phyloP scores from a whole-genome alignment of 164 flowering plant genomes.

The Magnolia officinalis region DNA sequence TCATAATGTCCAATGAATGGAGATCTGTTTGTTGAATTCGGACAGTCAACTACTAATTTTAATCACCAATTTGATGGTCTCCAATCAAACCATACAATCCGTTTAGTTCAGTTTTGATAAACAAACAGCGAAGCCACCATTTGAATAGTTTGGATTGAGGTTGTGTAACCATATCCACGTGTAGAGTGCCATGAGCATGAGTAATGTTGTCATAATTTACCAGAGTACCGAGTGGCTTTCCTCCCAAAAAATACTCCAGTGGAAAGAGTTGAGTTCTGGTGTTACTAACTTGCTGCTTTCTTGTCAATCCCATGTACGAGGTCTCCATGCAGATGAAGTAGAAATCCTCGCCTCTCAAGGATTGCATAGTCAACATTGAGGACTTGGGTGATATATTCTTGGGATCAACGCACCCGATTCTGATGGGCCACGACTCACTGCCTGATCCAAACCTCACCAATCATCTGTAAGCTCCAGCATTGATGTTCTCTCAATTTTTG shows the following conservation, averaged over 20 bases:
- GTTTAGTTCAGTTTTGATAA: not conserved
- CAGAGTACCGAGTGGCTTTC: no score
- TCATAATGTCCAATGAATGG: not conserved
- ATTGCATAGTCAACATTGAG: slow-evolving; percentile 51
- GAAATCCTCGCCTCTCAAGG: slow-evolving; percentile 48
- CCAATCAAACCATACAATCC: not conserved
- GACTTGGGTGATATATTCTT: slow-evolving; percentile 42
- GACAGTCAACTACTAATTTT: not conserved
- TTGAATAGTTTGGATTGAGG: not conserved
- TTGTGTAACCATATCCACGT: not conserved
- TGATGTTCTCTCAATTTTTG: slow-evolving; percentile 13
- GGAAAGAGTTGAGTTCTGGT: not conserved
- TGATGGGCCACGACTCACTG: slow-evolving; percentile 55
- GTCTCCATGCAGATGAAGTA: slow-evolving; percentile 75
- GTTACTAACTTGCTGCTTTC: slow-evolving; percentile 25
- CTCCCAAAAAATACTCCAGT: no score
- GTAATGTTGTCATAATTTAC: not conserved
- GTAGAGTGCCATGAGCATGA: not conserved
- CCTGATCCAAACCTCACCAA: slow-evolving; percentile 48
- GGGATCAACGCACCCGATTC: slow-evolving; percentile 71
- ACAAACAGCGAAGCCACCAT: not conserved
- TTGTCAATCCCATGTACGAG: slow-evolving; percentile 21
- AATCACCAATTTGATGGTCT: not conserved
- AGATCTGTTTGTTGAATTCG: not conserved
- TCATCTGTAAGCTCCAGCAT: slow-evolving; percentile 19